phyloP scores from a whole-genome alignment of 495 filamentous ascomycete genomes.

The Penicillium manginii region DNA sequence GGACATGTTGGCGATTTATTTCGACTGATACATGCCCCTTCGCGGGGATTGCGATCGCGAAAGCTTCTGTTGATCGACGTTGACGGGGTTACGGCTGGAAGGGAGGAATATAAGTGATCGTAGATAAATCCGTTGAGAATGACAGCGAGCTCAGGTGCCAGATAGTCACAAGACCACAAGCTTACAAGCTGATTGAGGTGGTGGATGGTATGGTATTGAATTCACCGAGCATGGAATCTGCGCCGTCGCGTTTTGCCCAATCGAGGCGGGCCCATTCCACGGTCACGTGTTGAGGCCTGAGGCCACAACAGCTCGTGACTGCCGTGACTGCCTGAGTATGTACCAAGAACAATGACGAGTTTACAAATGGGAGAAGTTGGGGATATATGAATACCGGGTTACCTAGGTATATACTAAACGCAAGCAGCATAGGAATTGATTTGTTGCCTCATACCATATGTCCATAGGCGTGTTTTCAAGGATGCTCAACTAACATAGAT shows the following conservation, averaged over 20 bases:
- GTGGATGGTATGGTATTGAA: constrained; percentile 9
- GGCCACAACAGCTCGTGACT: constrained; percentile 5
- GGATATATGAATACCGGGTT: not conserved
- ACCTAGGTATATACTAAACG: no score
- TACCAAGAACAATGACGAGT: not conserved
- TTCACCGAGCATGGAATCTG: constrained; percentile 25
- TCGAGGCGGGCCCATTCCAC: constrained; percentile 35
- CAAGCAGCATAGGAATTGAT: constrained; percentile 1
- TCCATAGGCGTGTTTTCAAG: constrained; percentile 11
- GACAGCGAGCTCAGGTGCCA: no score
- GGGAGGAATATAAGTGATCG: not conserved
- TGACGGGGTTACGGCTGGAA: constrained; percentile 10
- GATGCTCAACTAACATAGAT: constrained; percentile 14
- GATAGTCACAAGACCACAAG: not conserved
- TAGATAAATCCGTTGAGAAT: not conserved
- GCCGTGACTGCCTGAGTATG: no score
- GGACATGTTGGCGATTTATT: constrained; percentile 52
- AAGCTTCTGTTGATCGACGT: constrained; percentile 25
- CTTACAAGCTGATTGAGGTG: not conserved
- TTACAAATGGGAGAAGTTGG: no score
- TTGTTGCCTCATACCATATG: constrained; percentile 9
- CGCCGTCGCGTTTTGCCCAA: constrained; percentile 45
- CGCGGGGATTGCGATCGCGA: constrained; percentile 20
- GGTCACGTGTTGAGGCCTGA: constrained; percentile 30
- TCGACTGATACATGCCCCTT: constrained; percentile 49